Evolutionary conservation across 345 rosid species (phyloP).

Genomic region (Aquilaria yunnanensis): DNA sequence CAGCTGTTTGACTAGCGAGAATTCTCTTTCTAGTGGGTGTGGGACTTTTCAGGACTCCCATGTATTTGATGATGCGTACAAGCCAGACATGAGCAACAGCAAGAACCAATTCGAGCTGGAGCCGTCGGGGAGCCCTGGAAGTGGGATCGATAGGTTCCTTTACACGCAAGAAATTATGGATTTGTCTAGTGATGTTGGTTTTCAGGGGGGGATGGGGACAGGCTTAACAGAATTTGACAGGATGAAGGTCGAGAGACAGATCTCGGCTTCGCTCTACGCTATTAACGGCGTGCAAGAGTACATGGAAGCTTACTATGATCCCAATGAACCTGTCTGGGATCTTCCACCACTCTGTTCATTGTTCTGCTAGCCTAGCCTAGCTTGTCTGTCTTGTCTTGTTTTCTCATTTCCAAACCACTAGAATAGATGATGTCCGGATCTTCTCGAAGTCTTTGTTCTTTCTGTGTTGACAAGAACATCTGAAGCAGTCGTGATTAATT

Average conservation of each 20-base stretch:
- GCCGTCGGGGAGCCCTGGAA: conserved; percentile 20
- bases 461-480: no score
- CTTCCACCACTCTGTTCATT: conserved; percentile 55
- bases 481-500: no score
- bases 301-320: conserved; percentile 42
- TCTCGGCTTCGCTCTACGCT: conserved; percentile 64
- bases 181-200: conserved; percentile 21
- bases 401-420: no score
- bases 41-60: conserved; percentile 20
- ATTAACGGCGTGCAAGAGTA: conserved; percentile 67
- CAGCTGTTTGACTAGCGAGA: conserved; percentile 11
- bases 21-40: conserved; percentile 12
- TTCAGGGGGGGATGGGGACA: conserved; percentile 10
- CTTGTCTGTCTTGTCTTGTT: neutral
- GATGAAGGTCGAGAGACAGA: conserved; percentile 67
- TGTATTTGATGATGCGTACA: conserved; percentile 43
- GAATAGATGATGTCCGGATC: neutral
- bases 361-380: conserved; percentile 10
- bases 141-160: conserved; percentile 39
- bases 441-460: no score
- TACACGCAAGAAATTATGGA: conserved; percentile 40
- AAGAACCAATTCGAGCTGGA: conserved; percentile 19
- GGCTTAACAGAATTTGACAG: conserved; percentile 59
- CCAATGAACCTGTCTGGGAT: conserved; percentile 60
- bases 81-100: conserved; percentile 54